These are phyloP conservation scores for Limnanthes douglasii DNA, from an alignment of 345 rosid genomes.

Conservation along the genomic window DNA sequence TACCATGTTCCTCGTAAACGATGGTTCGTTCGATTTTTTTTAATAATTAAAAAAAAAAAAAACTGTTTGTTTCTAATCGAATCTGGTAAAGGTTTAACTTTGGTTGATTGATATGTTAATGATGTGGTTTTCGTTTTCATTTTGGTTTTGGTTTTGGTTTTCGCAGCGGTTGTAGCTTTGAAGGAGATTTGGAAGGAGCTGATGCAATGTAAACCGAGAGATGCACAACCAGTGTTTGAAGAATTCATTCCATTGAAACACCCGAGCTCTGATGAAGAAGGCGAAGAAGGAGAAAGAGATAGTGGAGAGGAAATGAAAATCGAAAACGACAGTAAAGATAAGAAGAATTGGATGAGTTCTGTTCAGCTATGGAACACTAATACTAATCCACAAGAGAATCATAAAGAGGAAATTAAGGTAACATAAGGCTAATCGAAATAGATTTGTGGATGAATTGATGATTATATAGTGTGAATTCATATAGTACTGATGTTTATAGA, in stretches of 20 bases:
- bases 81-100: neutral
- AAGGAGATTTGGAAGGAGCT: slow-evolving; percentile 1
- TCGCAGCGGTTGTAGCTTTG: neutral
- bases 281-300: slow-evolving; percentile 9
- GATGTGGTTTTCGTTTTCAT: neutral
- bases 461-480: neutral
- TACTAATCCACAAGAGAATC: slow-evolving; percentile 17
- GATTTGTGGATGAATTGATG: neutral
- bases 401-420: slow-evolving; percentile 32
- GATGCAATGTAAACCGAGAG: neutral
- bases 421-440: neutral
- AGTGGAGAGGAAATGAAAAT: slow-evolving; percentile 7
- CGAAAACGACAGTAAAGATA: slow-evolving; percentile 33
- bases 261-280: slow-evolving; percentile 11
- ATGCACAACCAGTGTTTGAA: slow-evolving; percentile 45
- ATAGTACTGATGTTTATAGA: slow-evolving; percentile 2
- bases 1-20: slow-evolving; percentile 55
- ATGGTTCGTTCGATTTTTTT: slow-evolving; percentile 36
- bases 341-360: slow-evolving; percentile 58
- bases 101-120: neutral
- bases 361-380: slow-evolving; percentile 49
- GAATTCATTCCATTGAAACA: slow-evolving; percentile 58
- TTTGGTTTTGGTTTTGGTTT: no score
- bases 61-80: neutral
- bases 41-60: neutral